These are phyloP conservation scores for Furcasterigmium furcatum DNA, from an alignment of 2,329 filamentous ascomycete genomes.

Conservation along the genomic window DNA sequence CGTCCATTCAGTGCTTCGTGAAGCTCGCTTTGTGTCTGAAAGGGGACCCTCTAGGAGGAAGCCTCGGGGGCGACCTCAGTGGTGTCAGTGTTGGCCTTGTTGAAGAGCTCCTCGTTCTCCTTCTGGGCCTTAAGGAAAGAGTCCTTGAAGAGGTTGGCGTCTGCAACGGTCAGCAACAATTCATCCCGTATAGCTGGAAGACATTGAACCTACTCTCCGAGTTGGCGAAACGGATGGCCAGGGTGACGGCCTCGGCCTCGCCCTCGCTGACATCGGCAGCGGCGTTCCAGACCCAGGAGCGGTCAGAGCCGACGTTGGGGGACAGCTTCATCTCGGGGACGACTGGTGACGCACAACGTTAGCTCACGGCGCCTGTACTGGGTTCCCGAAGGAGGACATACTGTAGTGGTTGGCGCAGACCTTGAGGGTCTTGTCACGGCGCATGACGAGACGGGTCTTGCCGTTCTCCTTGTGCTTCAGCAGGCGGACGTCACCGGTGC, in stretches of 20 bases:
- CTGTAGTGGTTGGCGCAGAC: constrained; percentile 99
- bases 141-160: constrained; percentile 97
- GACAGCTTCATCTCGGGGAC: constrained; percentile 98
- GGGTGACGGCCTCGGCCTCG: constrained; percentile 90
- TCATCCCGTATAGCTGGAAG: background rate
- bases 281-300: constrained; percentile 99
- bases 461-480: constrained; percentile 98
- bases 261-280: constrained; percentile 97
- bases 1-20: too few species aligned
- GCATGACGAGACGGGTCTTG: constrained; percentile 98
- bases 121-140: constrained; percentile 95
- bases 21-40: too few species aligned
- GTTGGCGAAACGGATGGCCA: constrained; percentile 97
- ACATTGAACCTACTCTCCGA: constrained; percentile 73
- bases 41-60: constrained; percentile 1
- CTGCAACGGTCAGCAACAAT: constrained; percentile 46
- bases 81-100: constrained; percentile 33
- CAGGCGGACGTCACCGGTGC: constrained; percentile 92
- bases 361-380: background rate
- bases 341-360: constrained; percentile 50
- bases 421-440: constrained; percentile 99
- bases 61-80: constrained; percentile 21
- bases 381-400: constrained; percentile 41
- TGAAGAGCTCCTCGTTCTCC: constrained; percentile 89
- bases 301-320: constrained; percentile 95